Evolutionary conservation across 306 rosid genomes (phyloP).

Genomic region (Cicer arietinum): DNA sequence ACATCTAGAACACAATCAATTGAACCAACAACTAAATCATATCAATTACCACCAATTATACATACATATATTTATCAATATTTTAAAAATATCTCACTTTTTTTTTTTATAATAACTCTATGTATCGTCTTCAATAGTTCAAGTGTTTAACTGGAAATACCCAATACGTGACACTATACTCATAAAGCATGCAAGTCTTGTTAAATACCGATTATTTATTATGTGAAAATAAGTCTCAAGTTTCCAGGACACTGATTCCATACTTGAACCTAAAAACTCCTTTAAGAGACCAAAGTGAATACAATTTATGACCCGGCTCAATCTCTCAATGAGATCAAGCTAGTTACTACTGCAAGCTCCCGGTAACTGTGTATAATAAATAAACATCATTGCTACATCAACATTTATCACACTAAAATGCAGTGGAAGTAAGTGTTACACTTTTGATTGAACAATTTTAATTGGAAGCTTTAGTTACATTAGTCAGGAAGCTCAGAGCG

Average conservation of each 20-base stretch:
- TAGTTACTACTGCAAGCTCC: slow-evolving; percentile 1
- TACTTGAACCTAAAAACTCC: slow-evolving; percentile 2
- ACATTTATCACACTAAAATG: slow-evolving; percentile 32
- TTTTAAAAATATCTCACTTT: too few species aligned
- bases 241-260: not conserved
- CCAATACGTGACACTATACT: not conserved
- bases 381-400: slow-evolving; percentile 38
- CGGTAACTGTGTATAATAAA: slow-evolving; percentile 41
- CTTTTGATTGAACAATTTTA: slow-evolving; percentile 31
- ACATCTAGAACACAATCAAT: too few species aligned
- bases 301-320: not conserved
- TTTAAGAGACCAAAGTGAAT: not conserved
- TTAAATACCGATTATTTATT: not conserved
- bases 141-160: not conserved
- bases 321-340: slow-evolving; percentile 4
- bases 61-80: too few species aligned
- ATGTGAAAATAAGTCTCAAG: not conserved
- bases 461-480: slow-evolving; percentile 37
- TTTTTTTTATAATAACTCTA: not conserved
- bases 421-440: slow-evolving; percentile 28
- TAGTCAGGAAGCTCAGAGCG: slow-evolving; percentile 85
- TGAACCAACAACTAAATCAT: too few species aligned
- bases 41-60: too few species aligned
- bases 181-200: not conserved
- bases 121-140: not conserved